Base-by-base conservation (phyloP, 2,329 filamentous ascomycete species). In the Paraconiothyrium sp. region DNA sequence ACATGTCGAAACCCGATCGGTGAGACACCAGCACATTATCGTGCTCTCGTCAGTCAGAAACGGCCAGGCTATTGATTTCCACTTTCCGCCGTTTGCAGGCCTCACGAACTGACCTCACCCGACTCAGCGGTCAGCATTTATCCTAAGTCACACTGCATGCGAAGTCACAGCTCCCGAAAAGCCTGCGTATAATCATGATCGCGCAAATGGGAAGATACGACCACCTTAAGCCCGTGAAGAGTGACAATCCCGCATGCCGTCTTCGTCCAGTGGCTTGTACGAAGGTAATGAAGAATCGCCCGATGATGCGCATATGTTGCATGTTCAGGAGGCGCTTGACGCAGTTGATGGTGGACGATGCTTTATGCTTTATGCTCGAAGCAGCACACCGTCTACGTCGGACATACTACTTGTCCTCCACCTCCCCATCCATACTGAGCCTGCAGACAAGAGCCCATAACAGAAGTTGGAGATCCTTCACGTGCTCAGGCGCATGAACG, bases 1-100 rank as follows among this genome's bases (percentile, higher is more conserved):
- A 51, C 52, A 41, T 61, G 57, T 63, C 67, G 56, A 56, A 46
- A 27, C 48, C 56, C 57, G 64, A 72, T 68, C 69, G 69, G 69
- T 72, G 67, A 69, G 66, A 64, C 14, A 44, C 24, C 39, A 46
- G 47, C 16, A 34, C 34, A 22, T 20, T 51, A 43, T 50, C 9
- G 46, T 49, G 32, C 39, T 24, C 56, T 46, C 37, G 37, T 35
- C 46, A 51, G 46, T 35, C 39, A 55, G 62, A 57, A 52, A 61
- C 61, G 58, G 64, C 67, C 65, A 64, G 64, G 61, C 61, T 61
- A 59, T 66, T 57, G 59, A 61, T 61, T 62, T 59, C 32, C 57
- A 49, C 41, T 48, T 51, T 56, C 54, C 57, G 49, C 58, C 59
- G 56, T 48, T 60, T 66, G 61, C 46, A 62, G 52, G 50, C 44